A percentile compares a stretch with the other conserved stretches of the same genome.
Conservation (phyloP, 306 rosid species). For the Amphicarpaea edgeworthii region DNA sequence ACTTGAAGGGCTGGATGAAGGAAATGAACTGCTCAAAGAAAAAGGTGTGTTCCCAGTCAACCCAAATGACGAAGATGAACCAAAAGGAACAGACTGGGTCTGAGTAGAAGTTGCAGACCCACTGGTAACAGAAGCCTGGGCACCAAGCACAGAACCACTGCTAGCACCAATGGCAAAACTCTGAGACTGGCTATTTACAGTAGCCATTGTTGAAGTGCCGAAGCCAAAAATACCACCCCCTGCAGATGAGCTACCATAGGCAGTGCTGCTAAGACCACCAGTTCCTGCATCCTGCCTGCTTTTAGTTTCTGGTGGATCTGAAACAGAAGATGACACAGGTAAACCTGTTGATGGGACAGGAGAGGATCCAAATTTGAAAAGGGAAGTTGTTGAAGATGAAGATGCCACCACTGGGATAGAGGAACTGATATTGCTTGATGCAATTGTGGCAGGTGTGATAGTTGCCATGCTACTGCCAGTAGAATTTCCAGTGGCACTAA, state of each 20-base stretch:
- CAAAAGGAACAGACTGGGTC: constrained; percentile 55
- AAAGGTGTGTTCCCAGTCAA: constrained; percentile 57
- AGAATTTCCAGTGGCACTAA: constrained; percentile 28
- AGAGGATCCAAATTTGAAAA: constrained; percentile 58
- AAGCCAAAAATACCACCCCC: constrained; percentile 61
- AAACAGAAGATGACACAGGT: constrained; percentile 47
- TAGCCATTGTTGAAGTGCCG: constrained; percentile 60
- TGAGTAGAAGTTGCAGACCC: constrained; percentile 59
- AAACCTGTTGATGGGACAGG: constrained; percentile 44
- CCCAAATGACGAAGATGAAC: constrained; percentile 65
- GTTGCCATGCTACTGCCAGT: constrained; percentile 45
- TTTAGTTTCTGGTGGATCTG: constrained; percentile 51
- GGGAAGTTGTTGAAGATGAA: constrained; percentile 54
- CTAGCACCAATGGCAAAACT: constrained; percentile 44
- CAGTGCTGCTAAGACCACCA: constrained; percentile 52
- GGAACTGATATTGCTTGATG: constrained; percentile 43
- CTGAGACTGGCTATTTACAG: constrained; percentile 56
- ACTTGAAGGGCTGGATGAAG: constrained; percentile 58
- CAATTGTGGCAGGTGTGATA: constrained; percentile 42
- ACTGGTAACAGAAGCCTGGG: constrained; percentile 53
- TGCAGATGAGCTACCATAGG: constrained; percentile 54
- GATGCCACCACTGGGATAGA: constrained; percentile 46
- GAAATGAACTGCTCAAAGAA: constrained; percentile 61
- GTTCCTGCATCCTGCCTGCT: constrained; percentile 55
- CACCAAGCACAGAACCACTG: constrained; percentile 48